Conservation (phyloP, 2,329 filamentous ascomycete genomes). For the Phialophora verrucosa region DNA sequence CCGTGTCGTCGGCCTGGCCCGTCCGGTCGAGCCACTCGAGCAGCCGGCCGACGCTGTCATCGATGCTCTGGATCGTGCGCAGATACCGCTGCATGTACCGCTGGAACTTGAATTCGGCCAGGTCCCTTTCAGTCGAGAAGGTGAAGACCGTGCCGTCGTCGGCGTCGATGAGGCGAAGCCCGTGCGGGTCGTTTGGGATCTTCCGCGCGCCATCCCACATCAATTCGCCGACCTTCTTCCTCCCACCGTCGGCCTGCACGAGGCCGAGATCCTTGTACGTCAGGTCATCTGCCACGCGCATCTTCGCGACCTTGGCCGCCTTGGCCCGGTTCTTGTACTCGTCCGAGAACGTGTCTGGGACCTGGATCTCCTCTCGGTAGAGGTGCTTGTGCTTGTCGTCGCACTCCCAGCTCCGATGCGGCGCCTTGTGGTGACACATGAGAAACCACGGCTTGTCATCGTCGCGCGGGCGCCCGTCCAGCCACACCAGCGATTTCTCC, state of each 20-base stretch:
- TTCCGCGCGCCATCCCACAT: constrained; percentile 46
- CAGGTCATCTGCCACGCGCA: constrained; percentile 58
- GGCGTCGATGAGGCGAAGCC: constrained; percentile 52
- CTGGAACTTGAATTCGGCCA: constrained; percentile 62
- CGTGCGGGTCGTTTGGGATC: constrained; percentile 46
- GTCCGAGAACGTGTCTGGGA: constrained; percentile 60
- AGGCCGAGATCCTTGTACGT: constrained; percentile 60
- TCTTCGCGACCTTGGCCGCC: constrained; percentile 58
- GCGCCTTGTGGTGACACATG: constrained; percentile 64
- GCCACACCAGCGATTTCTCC: neutral
- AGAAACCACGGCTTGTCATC: constrained; percentile 53
- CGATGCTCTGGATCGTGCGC: constrained; percentile 58
- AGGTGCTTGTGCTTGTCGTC: constrained; percentile 56
- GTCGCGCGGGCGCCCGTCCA: constrained; percentile 54
- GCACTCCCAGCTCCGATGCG: constrained; percentile 60
- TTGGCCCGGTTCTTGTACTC: constrained; percentile 61
- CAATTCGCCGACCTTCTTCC: constrained; percentile 45
- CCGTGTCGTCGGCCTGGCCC: constrained; percentile 53
- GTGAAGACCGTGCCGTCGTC: constrained; percentile 55
- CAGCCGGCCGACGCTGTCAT: constrained; percentile 59
- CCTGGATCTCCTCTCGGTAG: constrained; percentile 54
- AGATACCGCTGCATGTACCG: constrained; percentile 63
- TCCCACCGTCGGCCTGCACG: constrained; percentile 58
- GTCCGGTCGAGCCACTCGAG: constrained; percentile 55
- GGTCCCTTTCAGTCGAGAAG: constrained; percentile 50